phyloP scores from a whole-genome alignment of 257 asterid genomes.

The Scutellaria baicalensis region DNA sequence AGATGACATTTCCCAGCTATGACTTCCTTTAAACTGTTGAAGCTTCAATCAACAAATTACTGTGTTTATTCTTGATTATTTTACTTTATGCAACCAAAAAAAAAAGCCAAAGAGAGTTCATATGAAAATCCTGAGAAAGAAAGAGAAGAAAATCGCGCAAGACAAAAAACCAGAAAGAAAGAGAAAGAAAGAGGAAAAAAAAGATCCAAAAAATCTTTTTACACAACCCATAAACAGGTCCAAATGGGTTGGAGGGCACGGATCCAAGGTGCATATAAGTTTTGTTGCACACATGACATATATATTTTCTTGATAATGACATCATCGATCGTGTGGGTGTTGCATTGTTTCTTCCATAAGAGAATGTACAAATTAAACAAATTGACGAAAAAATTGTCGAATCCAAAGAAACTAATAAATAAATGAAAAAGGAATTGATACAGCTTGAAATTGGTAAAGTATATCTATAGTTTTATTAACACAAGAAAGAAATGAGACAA shows the following conservation, averaged over 20 bases:
- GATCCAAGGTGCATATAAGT: no score
- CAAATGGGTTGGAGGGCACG: no score
- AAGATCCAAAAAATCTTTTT: no score
- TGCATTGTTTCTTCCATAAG: background rate
- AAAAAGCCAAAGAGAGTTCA: background rate
- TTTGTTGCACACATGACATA: no score
- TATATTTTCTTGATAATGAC: no score
- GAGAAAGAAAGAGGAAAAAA: no score
- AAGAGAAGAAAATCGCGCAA: no score
- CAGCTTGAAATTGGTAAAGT: background rate
- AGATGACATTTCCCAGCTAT: constrained; percentile 44
- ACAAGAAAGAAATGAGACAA: background rate
- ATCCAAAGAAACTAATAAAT: background rate
- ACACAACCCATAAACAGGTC: no score
- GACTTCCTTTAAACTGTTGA: background rate
- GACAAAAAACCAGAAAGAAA: no score
- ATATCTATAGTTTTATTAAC: background rate
- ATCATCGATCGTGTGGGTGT: no score
- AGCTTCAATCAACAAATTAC: background rate
- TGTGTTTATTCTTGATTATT: background rate
- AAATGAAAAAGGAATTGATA: background rate
- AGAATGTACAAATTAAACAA: background rate
- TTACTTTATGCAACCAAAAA: background rate
- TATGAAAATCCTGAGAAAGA: no score
- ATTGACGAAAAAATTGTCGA: background rate